Conservation (phyloP, 352 stramenopile species). For the Phytophthora hibernalis region DNA sequence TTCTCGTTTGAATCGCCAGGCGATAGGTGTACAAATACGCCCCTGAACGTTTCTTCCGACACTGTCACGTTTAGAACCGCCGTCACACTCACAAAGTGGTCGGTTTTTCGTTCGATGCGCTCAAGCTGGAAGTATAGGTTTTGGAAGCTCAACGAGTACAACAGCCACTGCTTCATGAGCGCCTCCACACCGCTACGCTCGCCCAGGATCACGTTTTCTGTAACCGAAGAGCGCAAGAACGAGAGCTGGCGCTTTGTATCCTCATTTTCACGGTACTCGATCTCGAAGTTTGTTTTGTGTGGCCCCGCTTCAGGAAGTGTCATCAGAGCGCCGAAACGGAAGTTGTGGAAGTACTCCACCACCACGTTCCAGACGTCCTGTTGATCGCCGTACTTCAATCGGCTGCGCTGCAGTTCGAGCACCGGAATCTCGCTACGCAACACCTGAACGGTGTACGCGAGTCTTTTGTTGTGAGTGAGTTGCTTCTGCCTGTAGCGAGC, state of each 20-base stretch:
- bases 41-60: slow-evolving; percentile 5
- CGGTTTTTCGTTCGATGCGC: slow-evolving; percentile 19
- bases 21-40: slow-evolving; percentile 22
- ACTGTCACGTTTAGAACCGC: slow-evolving; percentile 16
- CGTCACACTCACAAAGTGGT: slow-evolving; percentile 17
- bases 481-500: slow-evolving; percentile 44
- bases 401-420: slow-evolving; percentile 32
- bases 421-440: slow-evolving; percentile 26
- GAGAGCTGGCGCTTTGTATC: slow-evolving; percentile 25
- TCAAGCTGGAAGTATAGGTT: slow-evolving; percentile 39
- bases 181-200: slow-evolving; percentile 18
- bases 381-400: slow-evolving; percentile 33
- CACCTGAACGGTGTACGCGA: slow-evolving; percentile 27
- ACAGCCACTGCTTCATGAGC: slow-evolving; percentile 34
- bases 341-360: slow-evolving; percentile 34
- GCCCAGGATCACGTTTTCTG: slow-evolving; percentile 27
- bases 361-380: slow-evolving; percentile 31
- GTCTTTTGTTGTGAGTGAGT: slow-evolving; percentile 12
- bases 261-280: background rate
- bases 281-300: background rate
- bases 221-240: slow-evolving; percentile 35
- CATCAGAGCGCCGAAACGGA: slow-evolving; percentile 23
- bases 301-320: background rate
- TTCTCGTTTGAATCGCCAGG: background rate
- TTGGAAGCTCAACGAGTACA: slow-evolving; percentile 32